Evolutionary conservation across 176 grass and related monocot species (phyloP).

Genomic region (Themeda triandra): DNA sequence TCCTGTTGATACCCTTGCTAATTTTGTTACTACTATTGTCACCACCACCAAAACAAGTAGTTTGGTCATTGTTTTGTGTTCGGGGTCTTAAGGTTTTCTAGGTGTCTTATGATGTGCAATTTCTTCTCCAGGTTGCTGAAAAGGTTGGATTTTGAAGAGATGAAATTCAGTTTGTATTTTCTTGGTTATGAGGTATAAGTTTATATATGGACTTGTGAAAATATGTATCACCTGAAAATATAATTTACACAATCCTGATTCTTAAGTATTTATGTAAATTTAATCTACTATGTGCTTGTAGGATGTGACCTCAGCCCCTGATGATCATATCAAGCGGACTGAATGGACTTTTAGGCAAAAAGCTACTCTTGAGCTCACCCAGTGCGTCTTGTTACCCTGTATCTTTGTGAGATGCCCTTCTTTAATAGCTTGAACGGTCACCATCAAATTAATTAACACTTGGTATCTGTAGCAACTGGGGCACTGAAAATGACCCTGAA

Average conservation of each 20-base stretch:
- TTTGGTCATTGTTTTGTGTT: not conserved
- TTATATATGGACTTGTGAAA: too few relatives aligned
- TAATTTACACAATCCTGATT: not conserved
- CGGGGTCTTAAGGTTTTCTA: not conserved
- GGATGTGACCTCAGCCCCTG: slow-evolving; percentile 69
- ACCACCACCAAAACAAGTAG: not conserved
- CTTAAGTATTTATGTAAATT: slow-evolving; percentile 11
- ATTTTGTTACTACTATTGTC: not conserved
- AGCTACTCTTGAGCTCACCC: slow-evolving; percentile 92
- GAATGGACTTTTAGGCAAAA: slow-evolving; percentile 93
- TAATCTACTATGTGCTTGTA: not conserved
- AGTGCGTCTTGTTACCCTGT: slow-evolving; percentile 42
- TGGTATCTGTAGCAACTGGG: slow-evolving; percentile 73
- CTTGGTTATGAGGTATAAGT: slow-evolving; percentile 81
- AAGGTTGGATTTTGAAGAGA: slow-evolving; percentile 91
- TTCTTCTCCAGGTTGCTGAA: slow-evolving; percentile 70
- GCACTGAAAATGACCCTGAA: slow-evolving; percentile 90
- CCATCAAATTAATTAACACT: not conserved
- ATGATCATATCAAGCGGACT: slow-evolving; percentile 69
- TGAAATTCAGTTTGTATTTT: slow-evolving; percentile 98
- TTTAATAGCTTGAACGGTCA: not conserved
- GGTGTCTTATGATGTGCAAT: not conserved
- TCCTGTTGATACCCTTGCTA: not conserved
- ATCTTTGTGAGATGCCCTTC: not conserved
- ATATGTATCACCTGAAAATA: not conserved